phyloP scores from a whole-genome alignment of 371 early-diverging fungal genomes.

The Chytridiales sp. region DNA sequence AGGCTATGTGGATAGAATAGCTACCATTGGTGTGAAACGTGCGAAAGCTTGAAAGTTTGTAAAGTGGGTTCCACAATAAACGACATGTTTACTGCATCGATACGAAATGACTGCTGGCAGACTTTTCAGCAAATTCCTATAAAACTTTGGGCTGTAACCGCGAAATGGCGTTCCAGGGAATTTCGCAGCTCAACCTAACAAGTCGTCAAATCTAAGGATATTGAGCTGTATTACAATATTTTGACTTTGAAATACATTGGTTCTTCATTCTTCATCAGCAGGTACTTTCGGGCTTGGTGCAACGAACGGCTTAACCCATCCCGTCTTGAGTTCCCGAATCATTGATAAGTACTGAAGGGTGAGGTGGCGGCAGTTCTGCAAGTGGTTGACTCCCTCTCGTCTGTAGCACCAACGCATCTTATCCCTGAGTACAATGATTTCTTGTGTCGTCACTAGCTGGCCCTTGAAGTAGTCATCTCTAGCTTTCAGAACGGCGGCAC shows the following conservation, averaged over 20 bases:
- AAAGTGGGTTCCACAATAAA: not conserved
- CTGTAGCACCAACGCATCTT: slow-evolving; percentile 55
- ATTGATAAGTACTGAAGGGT: slow-evolving; percentile 44
- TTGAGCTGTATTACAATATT: too few relatives aligned
- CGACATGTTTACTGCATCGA: not conserved
- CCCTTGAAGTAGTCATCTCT: slow-evolving; percentile 40
- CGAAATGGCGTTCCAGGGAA: too few relatives aligned
- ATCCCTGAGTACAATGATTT: slow-evolving; percentile 43
- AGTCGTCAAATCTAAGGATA: too few relatives aligned
- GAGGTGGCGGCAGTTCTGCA: slow-evolving; percentile 49
- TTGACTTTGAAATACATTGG: too few relatives aligned
- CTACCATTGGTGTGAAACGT: not conserved
- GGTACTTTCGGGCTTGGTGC: slow-evolving; percentile 22
- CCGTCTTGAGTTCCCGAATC: slow-evolving; percentile 30
- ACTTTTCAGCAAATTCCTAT: slow-evolving; percentile 3
- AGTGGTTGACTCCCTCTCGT: slow-evolving; percentile 52
- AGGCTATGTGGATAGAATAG: slow-evolving; percentile 39
- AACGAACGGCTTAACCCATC: slow-evolving; percentile 41
- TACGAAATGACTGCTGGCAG: not conserved
- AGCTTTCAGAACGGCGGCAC: slow-evolving; percentile 39
- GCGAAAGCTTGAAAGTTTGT: not conserved
- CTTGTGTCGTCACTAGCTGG: slow-evolving; percentile 43
- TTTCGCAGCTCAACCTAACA: too few relatives aligned
- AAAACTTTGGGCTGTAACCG: too few relatives aligned
- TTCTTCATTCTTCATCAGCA: slow-evolving; percentile 5